A percentile compares a stretch with the other conserved stretches of the same genome.
These are phyloP conservation scores for Nannizziopsis barbatae DNA, from an alignment of 2,329 filamentous ascomycete genomes.

Conservation along the genomic window DNA sequence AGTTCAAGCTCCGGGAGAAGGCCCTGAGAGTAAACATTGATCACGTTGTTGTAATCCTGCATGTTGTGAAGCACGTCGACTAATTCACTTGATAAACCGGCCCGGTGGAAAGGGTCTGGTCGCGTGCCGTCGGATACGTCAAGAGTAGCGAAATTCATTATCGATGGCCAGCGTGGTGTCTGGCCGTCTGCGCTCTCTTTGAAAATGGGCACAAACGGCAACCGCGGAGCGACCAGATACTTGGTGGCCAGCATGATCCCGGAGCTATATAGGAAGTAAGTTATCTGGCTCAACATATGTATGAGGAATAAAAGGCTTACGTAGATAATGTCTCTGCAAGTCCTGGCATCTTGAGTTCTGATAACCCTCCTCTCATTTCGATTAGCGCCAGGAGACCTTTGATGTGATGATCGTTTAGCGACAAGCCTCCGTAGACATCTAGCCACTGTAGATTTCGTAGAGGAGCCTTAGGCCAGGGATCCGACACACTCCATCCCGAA, in stretches of 20 bases:
- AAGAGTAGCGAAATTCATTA: conserved; percentile 6
- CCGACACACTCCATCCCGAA: conserved; percentile 12
- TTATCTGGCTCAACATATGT: not conserved
- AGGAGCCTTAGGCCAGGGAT: conserved; percentile 20
- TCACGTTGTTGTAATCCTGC: conserved; percentile 21
- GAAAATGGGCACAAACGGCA: conserved; percentile 19
- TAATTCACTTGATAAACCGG: conserved; percentile 10
- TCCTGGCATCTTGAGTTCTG: conserved; percentile 28
- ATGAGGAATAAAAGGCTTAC: too few species aligned
- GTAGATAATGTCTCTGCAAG: conserved; percentile 30
- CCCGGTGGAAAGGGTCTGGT: conserved; percentile 4
- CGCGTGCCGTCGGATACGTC: not conserved
- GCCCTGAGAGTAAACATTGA: conserved; percentile 18
- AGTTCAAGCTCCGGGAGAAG: conserved; percentile 16
- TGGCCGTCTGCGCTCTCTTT: conserved; percentile 16
- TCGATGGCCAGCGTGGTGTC: conserved; percentile 16
- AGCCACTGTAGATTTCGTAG: conserved; percentile 21
- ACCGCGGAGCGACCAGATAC: conserved; percentile 17
- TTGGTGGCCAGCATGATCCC: conserved; percentile 21
- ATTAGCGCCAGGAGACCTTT: conserved; percentile 23
- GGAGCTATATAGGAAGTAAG: conserved; percentile 12
- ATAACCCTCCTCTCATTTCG: conserved; percentile 28
- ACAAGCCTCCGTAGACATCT: conserved; percentile 20
- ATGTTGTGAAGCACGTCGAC: conserved; percentile 19
- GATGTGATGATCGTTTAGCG: conserved; percentile 20